Conservation (phyloP, 2,329 filamentous ascomycete species). For the Metarhizium guizhouense region DNA sequence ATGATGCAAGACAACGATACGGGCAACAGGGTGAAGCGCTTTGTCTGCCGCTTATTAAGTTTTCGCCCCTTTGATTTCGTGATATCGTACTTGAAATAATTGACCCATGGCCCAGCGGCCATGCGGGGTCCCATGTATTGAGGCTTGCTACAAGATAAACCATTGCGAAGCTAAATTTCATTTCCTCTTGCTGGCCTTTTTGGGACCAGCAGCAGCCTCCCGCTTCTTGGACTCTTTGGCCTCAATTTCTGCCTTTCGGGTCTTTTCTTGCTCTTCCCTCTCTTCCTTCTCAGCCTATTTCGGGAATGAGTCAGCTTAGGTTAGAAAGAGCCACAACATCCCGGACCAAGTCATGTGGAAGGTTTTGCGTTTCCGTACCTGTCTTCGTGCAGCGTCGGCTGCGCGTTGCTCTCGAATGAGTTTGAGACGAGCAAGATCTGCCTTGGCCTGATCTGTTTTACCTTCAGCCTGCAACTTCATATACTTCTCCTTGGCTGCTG, state of each 20-base stretch:
- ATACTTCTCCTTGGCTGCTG: constrained; percentile 82
- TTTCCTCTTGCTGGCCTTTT: constrained; percentile 41
- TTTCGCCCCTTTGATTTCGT: no score
- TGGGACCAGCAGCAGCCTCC: constrained; percentile 40
- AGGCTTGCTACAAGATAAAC: not conserved
- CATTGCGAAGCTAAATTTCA: constrained; percentile 11
- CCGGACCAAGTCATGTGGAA: not conserved
- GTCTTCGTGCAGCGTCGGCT: constrained; percentile 72
- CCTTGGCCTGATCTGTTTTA: constrained; percentile 92
- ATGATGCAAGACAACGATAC: no score
- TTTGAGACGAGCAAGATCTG: constrained; percentile 75
- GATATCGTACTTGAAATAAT: not conserved
- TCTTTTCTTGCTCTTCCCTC: constrained; percentile 40
- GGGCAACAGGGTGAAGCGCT: no score
- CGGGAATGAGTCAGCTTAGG: constrained; percentile 13
- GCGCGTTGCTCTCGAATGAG: constrained; percentile 80
- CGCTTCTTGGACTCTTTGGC: constrained; percentile 48
- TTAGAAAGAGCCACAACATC: not conserved
- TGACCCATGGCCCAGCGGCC: no score
- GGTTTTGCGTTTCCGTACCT: constrained; percentile 38
- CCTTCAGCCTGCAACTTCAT: constrained; percentile 87
- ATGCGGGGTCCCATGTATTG: not conserved
- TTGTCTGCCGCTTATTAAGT: no score
- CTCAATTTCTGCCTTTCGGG: constrained; percentile 41
- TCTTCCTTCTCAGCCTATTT: constrained; percentile 50